A percentile compares a stretch with the other conserved stretches of the same genome.
Evolutionary conservation across 768 basidiomycete species (phyloP).

Genomic region (Serendipita sp.): DNA sequence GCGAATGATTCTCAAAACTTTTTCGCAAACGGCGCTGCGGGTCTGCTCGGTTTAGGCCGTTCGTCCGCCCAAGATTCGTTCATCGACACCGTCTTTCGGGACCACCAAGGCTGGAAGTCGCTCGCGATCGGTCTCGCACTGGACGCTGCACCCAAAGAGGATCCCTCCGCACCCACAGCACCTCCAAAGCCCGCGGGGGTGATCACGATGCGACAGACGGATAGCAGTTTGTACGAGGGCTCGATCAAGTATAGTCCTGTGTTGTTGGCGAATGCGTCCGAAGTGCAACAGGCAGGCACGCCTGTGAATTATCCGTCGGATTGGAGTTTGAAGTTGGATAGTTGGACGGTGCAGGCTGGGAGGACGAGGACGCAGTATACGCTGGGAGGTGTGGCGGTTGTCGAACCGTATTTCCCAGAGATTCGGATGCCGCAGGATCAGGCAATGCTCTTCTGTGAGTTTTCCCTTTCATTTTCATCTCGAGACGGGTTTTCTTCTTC

Average conservation of each 20-base stretch:
- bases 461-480: too few relatives aligned
- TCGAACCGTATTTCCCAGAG: conserved; percentile 1
- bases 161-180: neutral
- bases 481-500: too few relatives aligned
- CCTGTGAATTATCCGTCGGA: neutral
- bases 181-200: neutral
- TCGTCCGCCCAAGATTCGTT: neutral
- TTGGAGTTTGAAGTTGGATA: conserved; percentile 4
- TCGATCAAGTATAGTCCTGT: neutral
- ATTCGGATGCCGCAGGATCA: neutral
- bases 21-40: neutral
- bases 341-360: neutral
- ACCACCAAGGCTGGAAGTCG: neutral
- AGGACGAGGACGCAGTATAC: neutral
- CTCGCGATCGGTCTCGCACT: neutral
- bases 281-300: neutral
- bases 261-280: neutral
- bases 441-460: neutral
- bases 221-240: neutral
- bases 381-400: neutral
- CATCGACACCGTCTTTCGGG: neutral
- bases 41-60: neutral
- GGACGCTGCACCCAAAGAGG: neutral
- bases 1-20: neutral
- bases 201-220: neutral